Conservation (phyloP, 805 yeast species). For the Pichia heedii region DNA sequence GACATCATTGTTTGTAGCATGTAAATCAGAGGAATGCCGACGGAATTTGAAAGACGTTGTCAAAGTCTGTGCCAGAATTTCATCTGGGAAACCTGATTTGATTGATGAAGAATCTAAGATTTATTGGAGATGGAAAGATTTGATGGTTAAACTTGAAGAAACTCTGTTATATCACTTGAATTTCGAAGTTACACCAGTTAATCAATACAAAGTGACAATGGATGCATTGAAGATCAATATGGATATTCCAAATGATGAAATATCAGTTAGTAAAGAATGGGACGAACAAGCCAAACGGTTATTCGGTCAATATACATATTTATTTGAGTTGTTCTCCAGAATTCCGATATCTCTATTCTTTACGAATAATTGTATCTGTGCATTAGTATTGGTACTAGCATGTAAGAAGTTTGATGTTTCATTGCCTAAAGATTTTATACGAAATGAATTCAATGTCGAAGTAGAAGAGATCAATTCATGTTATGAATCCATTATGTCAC, state of each 20-base stretch:
- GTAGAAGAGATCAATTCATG: conserved; percentile 19
- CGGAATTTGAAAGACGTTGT: conserved; percentile 41
- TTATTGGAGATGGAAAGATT: conserved; percentile 44
- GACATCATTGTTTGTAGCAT: conserved; percentile 41
- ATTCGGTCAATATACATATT: conserved; percentile 20
- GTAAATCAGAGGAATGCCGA: conserved; percentile 45
- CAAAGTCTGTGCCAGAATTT: conserved; percentile 38
- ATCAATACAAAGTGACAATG: conserved; percentile 30
- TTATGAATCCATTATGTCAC: conserved; percentile 14
- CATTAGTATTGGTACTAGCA: conserved; percentile 18
- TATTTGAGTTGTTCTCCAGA: conserved; percentile 22
- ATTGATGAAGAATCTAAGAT: conserved; percentile 39
- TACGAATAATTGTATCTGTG: conserved; percentile 18
- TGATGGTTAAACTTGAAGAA: conserved; percentile 37
- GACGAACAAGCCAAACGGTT: conserved; percentile 10
- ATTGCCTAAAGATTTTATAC: conserved; percentile 14
- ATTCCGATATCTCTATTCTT: conserved; percentile 23
- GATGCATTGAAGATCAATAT: conserved; percentile 17
- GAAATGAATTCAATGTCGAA: conserved; percentile 10
- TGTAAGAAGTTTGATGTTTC: conserved; percentile 14
- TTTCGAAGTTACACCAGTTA: conserved; percentile 37
- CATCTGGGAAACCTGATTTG: conserved; percentile 31
- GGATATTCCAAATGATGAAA: conserved; percentile 1
- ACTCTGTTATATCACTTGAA: conserved; percentile 35
- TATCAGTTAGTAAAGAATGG: conserved; percentile 11